A percentile compares a stretch with the other conserved stretches of the same genome.
Conservation (phyloP, 1,284 basidiomycete genomes). For the Apiotrichum laibachii region DNA sequence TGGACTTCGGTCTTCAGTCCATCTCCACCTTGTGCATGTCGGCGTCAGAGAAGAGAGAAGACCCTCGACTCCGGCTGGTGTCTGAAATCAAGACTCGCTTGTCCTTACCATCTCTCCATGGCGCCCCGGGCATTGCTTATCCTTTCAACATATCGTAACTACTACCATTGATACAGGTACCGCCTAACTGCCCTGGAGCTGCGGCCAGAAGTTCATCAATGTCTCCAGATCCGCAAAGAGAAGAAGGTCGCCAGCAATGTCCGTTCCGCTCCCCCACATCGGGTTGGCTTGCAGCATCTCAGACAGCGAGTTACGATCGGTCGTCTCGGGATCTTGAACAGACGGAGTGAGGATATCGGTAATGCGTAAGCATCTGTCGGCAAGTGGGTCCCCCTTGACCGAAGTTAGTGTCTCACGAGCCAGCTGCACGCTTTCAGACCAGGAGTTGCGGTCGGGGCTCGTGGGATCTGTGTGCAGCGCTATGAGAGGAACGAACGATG, state of each 20-base stretch:
- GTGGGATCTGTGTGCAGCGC: slow-evolving; percentile 22
- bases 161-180: too few relatives aligned
- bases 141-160: too few relatives aligned
- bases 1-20: too few relatives aligned
- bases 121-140: too few relatives aligned
- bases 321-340: not conserved
- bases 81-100: too few relatives aligned
- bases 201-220: slow-evolving; percentile 19
- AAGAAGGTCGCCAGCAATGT: slow-evolving; percentile 1
- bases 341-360: slow-evolving; percentile 19
- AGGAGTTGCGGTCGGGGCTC: slow-evolving; percentile 8
- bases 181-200: too few relatives aligned
- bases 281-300: slow-evolving; percentile 18
- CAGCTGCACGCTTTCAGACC: slow-evolving; percentile 16
- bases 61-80: too few relatives aligned
- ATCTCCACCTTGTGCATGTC: too few relatives aligned
- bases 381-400: slow-evolving; percentile 19
- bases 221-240: slow-evolving; percentile 25
- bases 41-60: too few relatives aligned
- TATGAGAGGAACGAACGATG: slow-evolving; percentile 27
- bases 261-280: slow-evolving; percentile 5
- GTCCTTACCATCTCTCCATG: too few relatives aligned
- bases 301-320: slow-evolving; percentile 3
- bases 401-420: slow-evolving; percentile 16
- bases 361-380: slow-evolving; percentile 21